phyloP scores from a whole-genome alignment of 306 rosid genomes.

The Bauhinia variegata region DNA sequence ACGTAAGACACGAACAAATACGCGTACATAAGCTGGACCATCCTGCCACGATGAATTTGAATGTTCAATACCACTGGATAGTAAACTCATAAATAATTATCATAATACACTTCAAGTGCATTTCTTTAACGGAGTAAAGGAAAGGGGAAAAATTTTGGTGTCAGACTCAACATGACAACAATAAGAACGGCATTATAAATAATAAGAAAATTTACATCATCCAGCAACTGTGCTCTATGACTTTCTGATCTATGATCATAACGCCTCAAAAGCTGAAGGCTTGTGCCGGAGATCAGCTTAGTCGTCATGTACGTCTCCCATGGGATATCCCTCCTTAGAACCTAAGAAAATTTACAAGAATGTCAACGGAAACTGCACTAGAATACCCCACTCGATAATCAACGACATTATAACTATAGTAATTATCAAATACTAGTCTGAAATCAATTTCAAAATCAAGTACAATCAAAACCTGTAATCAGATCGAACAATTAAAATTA shows the following conservation, averaged over 20 bases:
- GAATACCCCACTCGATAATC: background rate
- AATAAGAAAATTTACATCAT: slow-evolving; percentile 53
- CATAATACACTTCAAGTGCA: background rate
- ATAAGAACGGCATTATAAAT: background rate
- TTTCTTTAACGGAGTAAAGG: background rate
- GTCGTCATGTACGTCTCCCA: slow-evolving; percentile 88
- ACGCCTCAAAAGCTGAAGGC: slow-evolving; percentile 88
- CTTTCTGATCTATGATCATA: slow-evolving; percentile 74
- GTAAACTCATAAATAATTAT: too few relatives aligned
- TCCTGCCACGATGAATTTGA: slow-evolving; percentile 54
- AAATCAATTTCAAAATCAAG: background rate
- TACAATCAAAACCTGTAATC: slow-evolving; percentile 22
- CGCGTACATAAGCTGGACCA: slow-evolving; percentile 78
- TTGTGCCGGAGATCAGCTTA: slow-evolving; percentile 71
- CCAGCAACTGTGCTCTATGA: slow-evolving; percentile 68
- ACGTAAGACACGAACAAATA: slow-evolving; percentile 72
- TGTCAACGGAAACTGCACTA: background rate
- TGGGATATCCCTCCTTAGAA: slow-evolving; percentile 78
- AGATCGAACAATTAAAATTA: slow-evolving; percentile 11
- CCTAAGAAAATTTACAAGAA: slow-evolving; percentile 43
- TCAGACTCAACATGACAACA: background rate
- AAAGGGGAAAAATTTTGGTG: background rate
- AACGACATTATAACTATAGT: background rate
- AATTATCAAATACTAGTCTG: background rate
- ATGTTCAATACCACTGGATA: slow-evolving; percentile 24